Evolutionary conservation across 2,329 filamentous ascomycete genomes (phyloP).

Genomic region (Penicillium sclerotigenum): DNA sequence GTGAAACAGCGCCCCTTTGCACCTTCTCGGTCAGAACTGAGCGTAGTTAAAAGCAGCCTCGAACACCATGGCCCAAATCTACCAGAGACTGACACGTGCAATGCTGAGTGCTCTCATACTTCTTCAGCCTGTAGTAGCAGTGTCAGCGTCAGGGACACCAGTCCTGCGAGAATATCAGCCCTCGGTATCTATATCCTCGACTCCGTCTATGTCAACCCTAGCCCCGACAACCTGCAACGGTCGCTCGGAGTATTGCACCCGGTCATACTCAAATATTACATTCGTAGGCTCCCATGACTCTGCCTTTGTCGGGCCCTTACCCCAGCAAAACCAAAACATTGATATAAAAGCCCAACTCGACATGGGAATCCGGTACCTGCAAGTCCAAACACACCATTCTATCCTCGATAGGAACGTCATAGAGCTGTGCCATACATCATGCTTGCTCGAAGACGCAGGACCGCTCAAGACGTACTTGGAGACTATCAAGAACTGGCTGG

Average conservation of each 20-base stretch:
- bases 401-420: constrained; percentile 48
- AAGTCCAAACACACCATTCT: constrained; percentile 59
- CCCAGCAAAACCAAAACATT: constrained; percentile 60
- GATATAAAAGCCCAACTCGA: constrained; percentile 58
- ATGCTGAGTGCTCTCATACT: constrained; percentile 7
- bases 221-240: constrained; percentile 54
- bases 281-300: constrained; percentile 64
- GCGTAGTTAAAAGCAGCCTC: neutral
- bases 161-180: constrained; percentile 6
- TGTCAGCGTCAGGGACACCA: neutral
- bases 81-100: constrained; percentile 1
- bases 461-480: constrained; percentile 54
- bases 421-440: constrained; percentile 64
- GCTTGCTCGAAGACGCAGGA: constrained; percentile 58
- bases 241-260: constrained; percentile 53
- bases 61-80: constrained; percentile 9
- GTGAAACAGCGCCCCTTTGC: neutral
- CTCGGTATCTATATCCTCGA: constrained; percentile 1
- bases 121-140: neutral
- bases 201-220: constrained; percentile 3
- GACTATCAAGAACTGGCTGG: constrained; percentile 60
- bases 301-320: constrained; percentile 58
- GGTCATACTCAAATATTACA: constrained; percentile 59
- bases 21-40: neutral
- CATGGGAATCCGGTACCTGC: constrained; percentile 62